These are phyloP conservation scores for Puccinia hordei DNA, from an alignment of 1,284 basidiomycete genomes.

Conservation along the genomic window DNA sequence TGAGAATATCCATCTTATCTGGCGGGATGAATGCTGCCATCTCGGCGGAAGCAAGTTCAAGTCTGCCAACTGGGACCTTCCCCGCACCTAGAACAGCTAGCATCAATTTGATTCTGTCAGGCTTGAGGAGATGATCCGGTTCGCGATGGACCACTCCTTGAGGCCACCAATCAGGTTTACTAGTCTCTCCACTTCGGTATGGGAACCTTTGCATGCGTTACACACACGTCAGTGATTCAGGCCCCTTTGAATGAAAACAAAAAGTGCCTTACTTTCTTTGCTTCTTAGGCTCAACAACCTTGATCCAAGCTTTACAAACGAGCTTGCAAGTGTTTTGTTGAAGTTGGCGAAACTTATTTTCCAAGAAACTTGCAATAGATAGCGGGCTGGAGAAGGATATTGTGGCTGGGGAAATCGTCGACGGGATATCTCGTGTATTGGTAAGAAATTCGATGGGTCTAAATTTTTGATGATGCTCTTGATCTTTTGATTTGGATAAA, in stretches of 20 bases:
- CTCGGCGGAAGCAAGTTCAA: slow-evolving; percentile 63
- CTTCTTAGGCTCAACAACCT: slow-evolving; percentile 65
- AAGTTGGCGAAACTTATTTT: slow-evolving; percentile 60
- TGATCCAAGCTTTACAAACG: slow-evolving; percentile 64
- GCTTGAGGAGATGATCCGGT: slow-evolving; percentile 64
- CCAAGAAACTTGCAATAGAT: slow-evolving; percentile 56
- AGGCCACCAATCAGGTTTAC: slow-evolving; percentile 65
- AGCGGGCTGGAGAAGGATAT: slow-evolving; percentile 47
- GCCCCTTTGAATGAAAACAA: slow-evolving; percentile 3
- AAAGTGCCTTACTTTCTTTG: slow-evolving; percentile 60
- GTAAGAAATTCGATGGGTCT: not conserved
- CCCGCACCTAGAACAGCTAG: slow-evolving; percentile 61
- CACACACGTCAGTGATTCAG: not conserved
- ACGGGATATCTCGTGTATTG: slow-evolving; percentile 12
- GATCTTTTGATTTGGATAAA: not conserved
- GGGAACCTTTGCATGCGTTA: slow-evolving; percentile 55
- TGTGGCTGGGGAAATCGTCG: slow-evolving; percentile 50
- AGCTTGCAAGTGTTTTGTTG: slow-evolving; percentile 64
- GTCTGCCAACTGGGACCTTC: slow-evolving; percentile 60
- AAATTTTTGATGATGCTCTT: slow-evolving; percentile 4
- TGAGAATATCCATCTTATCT: slow-evolving; percentile 61
- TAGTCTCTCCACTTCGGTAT: slow-evolving; percentile 63
- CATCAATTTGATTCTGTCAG: slow-evolving; percentile 61
- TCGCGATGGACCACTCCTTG: slow-evolving; percentile 63
- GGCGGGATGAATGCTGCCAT: slow-evolving; percentile 62